Base-by-base conservation (phyloP, 306 rosid species). In the Cucumis melo region DNA sequence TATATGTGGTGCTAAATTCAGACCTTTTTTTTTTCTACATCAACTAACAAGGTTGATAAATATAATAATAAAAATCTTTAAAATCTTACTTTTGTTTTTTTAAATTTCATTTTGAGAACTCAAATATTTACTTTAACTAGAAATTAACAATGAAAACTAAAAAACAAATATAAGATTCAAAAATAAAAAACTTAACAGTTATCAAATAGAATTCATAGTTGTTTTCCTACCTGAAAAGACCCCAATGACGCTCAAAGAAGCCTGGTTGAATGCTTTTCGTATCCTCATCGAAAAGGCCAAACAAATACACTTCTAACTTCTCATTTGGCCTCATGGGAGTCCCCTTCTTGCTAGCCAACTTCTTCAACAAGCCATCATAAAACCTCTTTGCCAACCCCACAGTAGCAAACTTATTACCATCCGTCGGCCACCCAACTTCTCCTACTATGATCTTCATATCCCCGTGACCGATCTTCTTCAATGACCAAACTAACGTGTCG, bases 371-470 rank as follows among this genome's bases (percentile, higher is more conserved):
- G 4, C 97, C 98, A 53, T 75, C 75, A 32, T 90, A 91, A 64
- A 93, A 93, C 10, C 73, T 88, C 51, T 82, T 44, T 0, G 96
- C 97, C 21, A 74, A 29, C 1, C 66, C 27, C 13, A 3, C 0
- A 44, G 23, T 90, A 6, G 84, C 96, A 7, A 77, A 62, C 17
- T 55, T 81, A 81, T 83, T 53, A 2, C 88, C 92, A 6, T 91
- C 96, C 0, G 98, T 88, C 2, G 98, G 98, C 98, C 97, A 93
- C 10, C 98, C 98, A 6, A 90, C 85, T 80, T 91, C 98, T 0
- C 97, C 98, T 1, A 93, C 79, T 0, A 76, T 0, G 75, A 93
- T 90, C 16, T 79, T 10, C 76, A 90, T 7, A 24, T 86, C 71
- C 0, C 82, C 81, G 17, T 46, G 78, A 1, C 94, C 94, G 0